Base-by-base conservation (phyloP, 1,284 basidiomycete genomes). In the Ceratorhiza oryzae-sativae region DNA sequence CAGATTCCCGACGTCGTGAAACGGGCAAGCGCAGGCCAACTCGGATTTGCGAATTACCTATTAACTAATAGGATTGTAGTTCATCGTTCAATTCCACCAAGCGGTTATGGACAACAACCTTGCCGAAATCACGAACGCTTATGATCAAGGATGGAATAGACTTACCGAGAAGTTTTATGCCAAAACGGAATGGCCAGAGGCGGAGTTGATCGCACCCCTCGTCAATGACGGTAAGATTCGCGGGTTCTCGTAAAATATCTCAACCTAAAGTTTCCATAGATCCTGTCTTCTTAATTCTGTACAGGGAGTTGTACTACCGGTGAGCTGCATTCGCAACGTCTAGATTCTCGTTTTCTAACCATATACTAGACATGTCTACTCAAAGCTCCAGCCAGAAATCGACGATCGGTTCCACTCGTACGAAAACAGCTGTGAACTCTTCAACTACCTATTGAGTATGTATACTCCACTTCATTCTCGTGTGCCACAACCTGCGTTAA, bases 371-470 rank as follows among this genome's bases (percentile, higher is more conserved):
- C 95, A 98, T 79, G 94, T 98, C 63, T 98, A 98, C 83, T 97
- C 96, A 9, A 91, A 95, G 58, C 86, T 98, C 59, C 91, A 93
- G 79, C 96, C 97, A 71, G 93, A 97, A 80, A 90, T 98, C 76
- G 96, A 98, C 80, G 97, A 98, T 82, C 91, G 97, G 71, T 96
- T 98, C 86, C 94, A 97, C 81, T 97, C 95, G 1, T 99, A 98
- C 82, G 97, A 98, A 81, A 97, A 98, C 83, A 97, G 95, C 81
- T 98, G 97, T 86, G 94, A 97, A 80, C 85, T 99, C 76, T 92
- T 98, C 88, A 98, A 98, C 84, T 96, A 96, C 80, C 88, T 99
- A 82, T 84, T 94, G 73, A 93, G 87, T 88, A 75, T 68, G 86
- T 81, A n/a, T 12, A 36, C 41, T 23, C 60, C 13, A 13, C 36